phyloP scores from a whole-genome alignment of 2,329 filamentous ascomycete species.

The Colletotrichum viniferum region DNA sequence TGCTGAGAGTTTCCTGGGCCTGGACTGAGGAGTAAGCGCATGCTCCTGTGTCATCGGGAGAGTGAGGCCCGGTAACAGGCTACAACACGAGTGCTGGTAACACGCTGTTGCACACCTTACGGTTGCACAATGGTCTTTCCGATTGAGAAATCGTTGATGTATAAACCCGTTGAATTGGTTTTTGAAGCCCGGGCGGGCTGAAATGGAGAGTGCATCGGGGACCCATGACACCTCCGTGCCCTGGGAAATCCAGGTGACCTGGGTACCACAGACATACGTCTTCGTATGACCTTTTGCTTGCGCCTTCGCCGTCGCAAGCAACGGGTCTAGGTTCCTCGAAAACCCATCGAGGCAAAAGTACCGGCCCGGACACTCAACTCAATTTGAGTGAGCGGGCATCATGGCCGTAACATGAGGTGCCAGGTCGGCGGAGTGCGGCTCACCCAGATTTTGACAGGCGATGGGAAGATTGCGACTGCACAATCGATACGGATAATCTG shows the following conservation, averaged over 20 bases:
- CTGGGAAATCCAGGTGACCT: background rate
- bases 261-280: background rate
- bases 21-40: background rate
- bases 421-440: background rate
- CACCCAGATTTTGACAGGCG: constrained; percentile 1
- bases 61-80: background rate
- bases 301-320: background rate
- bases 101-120: background rate
- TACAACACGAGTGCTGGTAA: constrained; percentile 4
- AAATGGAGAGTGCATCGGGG: background rate
- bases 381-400: background rate
- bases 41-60: background rate
- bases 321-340: background rate
- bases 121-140: background rate
- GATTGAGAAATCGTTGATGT: background rate
- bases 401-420: background rate
- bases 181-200: background rate
- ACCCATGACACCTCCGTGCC: background rate
- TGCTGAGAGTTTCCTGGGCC: background rate
- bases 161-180: constrained; percentile 1
- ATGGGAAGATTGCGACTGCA: background rate
- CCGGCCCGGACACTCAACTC: background rate
- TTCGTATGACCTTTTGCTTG: background rate
- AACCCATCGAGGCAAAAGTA: background rate
- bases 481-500: background rate